Evolutionary conservation across 768 basidiomycete species (phyloP).

Genomic region (Kockovaella imperatae): DNA sequence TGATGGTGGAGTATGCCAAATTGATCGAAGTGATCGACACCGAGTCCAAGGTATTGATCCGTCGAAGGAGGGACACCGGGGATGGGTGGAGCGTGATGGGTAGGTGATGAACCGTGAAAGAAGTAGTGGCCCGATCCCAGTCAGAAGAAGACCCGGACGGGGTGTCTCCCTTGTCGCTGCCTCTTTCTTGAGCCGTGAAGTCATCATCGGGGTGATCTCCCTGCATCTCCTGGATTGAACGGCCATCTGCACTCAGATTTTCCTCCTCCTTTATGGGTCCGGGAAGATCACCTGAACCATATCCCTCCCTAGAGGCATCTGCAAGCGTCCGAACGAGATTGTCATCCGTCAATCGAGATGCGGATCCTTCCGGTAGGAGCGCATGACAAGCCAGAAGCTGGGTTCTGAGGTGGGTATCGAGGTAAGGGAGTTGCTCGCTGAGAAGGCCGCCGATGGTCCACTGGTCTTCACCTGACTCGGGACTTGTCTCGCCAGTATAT

Average conservation of each 20-base stretch:
- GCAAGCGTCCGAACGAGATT: too few species aligned
- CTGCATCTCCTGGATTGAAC: neutral
- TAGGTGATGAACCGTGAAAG: slow-evolving; percentile 13
- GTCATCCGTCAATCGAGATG: slow-evolving; percentile 9
- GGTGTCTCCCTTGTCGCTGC: neutral
- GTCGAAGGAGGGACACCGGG: slow-evolving; percentile 13
- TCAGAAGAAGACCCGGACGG: neutral
- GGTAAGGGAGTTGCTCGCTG: slow-evolving; percentile 22
- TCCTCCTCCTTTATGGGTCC: too few species aligned
- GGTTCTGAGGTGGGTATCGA: slow-evolving; percentile 17
- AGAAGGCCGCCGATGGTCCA: slow-evolving; percentile 14
- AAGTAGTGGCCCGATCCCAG: slow-evolving; percentile 3
- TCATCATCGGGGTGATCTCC: neutral
- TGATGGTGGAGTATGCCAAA: slow-evolving; percentile 16
- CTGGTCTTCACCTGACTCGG: neutral
- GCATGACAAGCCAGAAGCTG: slow-evolving; percentile 12
- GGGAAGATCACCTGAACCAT: too few species aligned
- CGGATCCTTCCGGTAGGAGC: slow-evolving; percentile 6
- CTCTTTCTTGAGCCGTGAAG: neutral
- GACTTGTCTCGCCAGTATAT: neutral
- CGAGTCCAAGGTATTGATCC: slow-evolving; percentile 1
- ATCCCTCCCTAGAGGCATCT: too few species aligned
- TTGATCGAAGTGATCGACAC: slow-evolving; percentile 24
- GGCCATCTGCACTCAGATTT: neutral
- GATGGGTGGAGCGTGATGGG: slow-evolving; percentile 22